Base-by-base conservation (phyloP, 2,329 filamentous ascomycete genomes). In the Fusarium brachygibbosum region DNA sequence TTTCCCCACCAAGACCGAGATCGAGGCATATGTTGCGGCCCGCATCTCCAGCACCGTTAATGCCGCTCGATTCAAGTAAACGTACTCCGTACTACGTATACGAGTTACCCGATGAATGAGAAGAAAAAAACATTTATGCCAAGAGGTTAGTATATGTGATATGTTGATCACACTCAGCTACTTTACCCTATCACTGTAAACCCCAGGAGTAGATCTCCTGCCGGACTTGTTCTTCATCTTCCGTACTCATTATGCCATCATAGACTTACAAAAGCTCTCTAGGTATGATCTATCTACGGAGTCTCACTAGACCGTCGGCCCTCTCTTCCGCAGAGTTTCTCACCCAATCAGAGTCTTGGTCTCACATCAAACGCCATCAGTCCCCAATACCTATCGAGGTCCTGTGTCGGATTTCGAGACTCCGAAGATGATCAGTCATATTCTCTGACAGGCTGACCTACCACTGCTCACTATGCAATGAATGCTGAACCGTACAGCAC, bases 341-440 rank as follows among this genome's bases (percentile, higher is more conserved):
- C 48, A 53, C 48, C 37, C 59, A 64, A 58, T 55, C 48, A 58
- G 29, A 45, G 49, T 48, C 41, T 56, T 44, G 35, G 48, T 64
- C 58, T 69, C 71, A 67, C 59, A 55, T 59, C 68, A 50, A 64
- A 58, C 58, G 49, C 54, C 70, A 70, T 53, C 48, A 55, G 25
- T 55, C 35, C 23, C 48, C 34, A 62, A 29, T 35, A 50, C 38
- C 56, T 59, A 41, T 58, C 46, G 52, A 61, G 54, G 56, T 62
- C 29, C 16, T 32, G 8, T 34, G 37, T 34, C 19, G 44, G 40
- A 34, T 55, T 65, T 32, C 29, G 46, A 55, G 52, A 60, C 52
- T 64, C 50, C 38, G 42, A 41, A 55, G 32, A 42, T 74, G 70
- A 74, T 69, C 34, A 35, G 50, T 74, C 72, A 74, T 54, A 67